Evolutionary conservation across 2,329 filamentous ascomycete species (phyloP), one percentile per base, ranked within the genome.

Genomic region (Fusarium napiforme): DNA sequence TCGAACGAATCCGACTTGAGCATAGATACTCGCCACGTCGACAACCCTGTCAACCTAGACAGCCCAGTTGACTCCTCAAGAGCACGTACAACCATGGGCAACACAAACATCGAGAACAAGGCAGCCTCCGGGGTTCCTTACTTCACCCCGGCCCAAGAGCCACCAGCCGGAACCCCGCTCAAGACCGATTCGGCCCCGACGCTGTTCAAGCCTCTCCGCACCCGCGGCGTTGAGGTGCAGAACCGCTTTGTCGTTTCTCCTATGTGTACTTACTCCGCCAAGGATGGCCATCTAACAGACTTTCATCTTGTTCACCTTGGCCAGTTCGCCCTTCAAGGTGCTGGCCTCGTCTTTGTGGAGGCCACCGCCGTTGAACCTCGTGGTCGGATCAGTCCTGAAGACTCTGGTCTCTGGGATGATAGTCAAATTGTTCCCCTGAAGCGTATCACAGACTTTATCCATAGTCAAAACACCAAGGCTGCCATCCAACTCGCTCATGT

Each of bases 301-400:
- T 97, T 91, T 88, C 94, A 97, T 81, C 85, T 96, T 56, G 91
- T 94, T 21, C 95, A 97, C 78, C 86, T 96, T 32, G 93, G 94
- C 64, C 91, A 93, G 69, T 95, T 95, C 75, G 88, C 93, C 28
- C 86, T 92, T 66, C 90, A 92, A 63, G 95, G 95, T 18, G 91
- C 93, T 0, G 93, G 90, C 4, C 85, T 97, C 23, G 85, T 92
- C 55, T 89, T 95, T 67, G 86, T 95, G 64, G 95, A 97, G 84
- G 94, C 95, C 32, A 95, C 93, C 2, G 86, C 91, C 37, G 93
- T 97, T 1, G 85, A 89, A 15, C 83, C 93, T 10, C 90, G 95
- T 75, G 95, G 95, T 34, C 89, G 95, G 62, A 97, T 97, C 84
- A 93, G 93, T 2, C 94, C 94, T 3, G 87, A 95, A 80, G 93